Percentiles rank a stretch among this genome's conserved stretches.
Conservation (phyloP, 345 rosid species). For the Gossypium sturtianum region DNA sequence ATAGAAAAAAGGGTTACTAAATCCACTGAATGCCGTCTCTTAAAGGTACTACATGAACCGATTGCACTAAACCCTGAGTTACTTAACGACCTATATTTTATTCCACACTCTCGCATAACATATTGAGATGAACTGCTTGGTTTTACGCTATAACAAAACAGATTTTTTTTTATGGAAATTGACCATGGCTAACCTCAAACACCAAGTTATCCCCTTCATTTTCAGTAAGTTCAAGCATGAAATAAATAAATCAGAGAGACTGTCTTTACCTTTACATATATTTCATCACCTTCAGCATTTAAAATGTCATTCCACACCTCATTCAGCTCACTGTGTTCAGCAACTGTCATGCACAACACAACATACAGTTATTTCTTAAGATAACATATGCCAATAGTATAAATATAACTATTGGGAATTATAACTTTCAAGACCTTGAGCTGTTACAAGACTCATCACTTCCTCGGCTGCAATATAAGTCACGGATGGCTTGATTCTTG, state of each 20-base stretch:
- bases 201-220: neutral
- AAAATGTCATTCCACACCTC: conserved; percentile 95
- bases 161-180: neutral
- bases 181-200: neutral
- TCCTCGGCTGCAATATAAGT: conserved; percentile 89
- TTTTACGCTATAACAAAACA: neutral
- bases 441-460: conserved; percentile 96
- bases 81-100: neutral
- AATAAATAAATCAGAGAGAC: neutral
- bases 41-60: neutral
- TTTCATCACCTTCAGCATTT: conserved; percentile 92
- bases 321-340: conserved; percentile 73
- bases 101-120: neutral
- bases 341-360: conserved; percentile 42
- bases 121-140: neutral
- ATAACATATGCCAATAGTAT: neutral
- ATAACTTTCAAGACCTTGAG: conserved; percentile 63
- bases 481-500: conserved; percentile 76
- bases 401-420: neutral
- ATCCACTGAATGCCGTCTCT: neutral
- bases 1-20: neutral
- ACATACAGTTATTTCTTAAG: conserved; percentile 4
- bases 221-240: conserved; percentile 2
- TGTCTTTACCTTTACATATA: conserved; percentile 69
- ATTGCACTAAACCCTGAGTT: neutral